These are phyloP conservation scores for Xylariaceae sp. DNA, from an alignment of 2,329 filamentous ascomycete genomes.

Conservation along the genomic window DNA sequence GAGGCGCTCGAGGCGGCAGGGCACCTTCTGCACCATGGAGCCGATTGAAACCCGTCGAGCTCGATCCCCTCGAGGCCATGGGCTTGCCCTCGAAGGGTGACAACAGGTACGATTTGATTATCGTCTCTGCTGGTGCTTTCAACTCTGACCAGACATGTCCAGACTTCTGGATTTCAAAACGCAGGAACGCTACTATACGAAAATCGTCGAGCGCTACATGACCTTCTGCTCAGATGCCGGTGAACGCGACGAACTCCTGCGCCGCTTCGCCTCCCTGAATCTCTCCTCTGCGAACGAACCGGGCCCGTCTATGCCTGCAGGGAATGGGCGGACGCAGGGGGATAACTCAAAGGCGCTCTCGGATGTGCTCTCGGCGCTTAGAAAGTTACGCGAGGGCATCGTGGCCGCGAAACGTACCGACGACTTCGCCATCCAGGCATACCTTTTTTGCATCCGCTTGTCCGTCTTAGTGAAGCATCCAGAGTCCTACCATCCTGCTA, in stretches of 20 bases:
- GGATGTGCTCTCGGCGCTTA: constrained; percentile 73
- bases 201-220: constrained; percentile 84
- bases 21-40: constrained; percentile 57
- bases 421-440: constrained; percentile 78
- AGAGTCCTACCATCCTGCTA: constrained; percentile 84
- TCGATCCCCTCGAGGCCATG: constrained; percentile 73
- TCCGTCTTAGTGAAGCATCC: constrained; percentile 75
- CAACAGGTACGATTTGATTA: constrained; percentile 53
- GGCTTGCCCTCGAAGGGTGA: constrained; percentile 91
- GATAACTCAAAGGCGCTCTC: constrained; percentile 59
- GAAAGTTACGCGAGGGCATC: constrained; percentile 87
- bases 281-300: constrained; percentile 30
- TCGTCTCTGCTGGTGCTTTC: background rate
- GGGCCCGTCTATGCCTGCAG: constrained; percentile 13
- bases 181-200: constrained; percentile 81
- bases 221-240: constrained; percentile 74
- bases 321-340: constrained; percentile 20
- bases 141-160: background rate
- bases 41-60: constrained; percentile 65
- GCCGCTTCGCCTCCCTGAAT: constrained; percentile 64
- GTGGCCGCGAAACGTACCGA: constrained; percentile 71
- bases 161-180: constrained; percentile 69
- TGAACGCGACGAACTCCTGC: constrained; percentile 66
- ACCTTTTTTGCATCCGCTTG: constrained; percentile 85
- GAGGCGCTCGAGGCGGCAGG: constrained; percentile 30